Percentiles rank a stretch among this genome's conserved stretches.
These are phyloP conservation scores for Tetracladium setigerum DNA, from an alignment of 495 filamentous ascomycete species.

Conservation along the genomic window DNA sequence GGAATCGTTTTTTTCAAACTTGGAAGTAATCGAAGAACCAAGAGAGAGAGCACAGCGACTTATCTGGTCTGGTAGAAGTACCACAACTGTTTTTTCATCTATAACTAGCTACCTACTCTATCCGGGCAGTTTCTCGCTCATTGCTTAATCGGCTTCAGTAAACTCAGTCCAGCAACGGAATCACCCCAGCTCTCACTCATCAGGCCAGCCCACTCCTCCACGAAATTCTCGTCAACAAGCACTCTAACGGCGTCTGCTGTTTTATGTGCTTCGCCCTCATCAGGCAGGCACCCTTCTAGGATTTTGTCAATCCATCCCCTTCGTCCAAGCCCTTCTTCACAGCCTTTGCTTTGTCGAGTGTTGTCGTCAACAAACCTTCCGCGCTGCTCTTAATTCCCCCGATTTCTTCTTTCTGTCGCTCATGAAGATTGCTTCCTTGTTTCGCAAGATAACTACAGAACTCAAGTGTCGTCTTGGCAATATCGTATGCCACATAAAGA, in stretches of 20 bases:
- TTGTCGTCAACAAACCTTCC: conserved; percentile 1
- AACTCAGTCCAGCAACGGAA: conserved; percentile 32
- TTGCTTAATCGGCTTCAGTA: conserved; percentile 15
- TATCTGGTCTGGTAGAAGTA: no score
- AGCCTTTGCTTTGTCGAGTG: conserved; percentile 5
- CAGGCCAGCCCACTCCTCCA: conserved; percentile 34
- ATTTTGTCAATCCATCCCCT: conserved; percentile 23
- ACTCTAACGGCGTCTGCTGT: not conserved
- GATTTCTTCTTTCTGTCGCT: conserved; percentile 1
- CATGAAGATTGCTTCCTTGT: conserved; percentile 3
- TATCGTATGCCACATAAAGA: conserved; percentile 14
- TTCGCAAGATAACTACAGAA: conserved; percentile 7
- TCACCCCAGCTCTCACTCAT: conserved; percentile 37
- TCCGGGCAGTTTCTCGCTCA: no score
- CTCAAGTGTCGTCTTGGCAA: conserved; percentile 1
- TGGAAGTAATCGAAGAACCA: no score
- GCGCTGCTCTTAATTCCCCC: not conserved
- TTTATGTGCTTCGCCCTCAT: not conserved
- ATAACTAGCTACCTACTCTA: no score
- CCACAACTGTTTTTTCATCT: no score
- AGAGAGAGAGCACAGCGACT: no score
- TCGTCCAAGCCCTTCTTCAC: conserved; percentile 22
- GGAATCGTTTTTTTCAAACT: no score
- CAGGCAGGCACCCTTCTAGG: conserved; percentile 6
- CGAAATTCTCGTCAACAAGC: conserved; percentile 15